Base-by-base conservation (phyloP, 768 basidiomycete species). In the Lentinula aciculospora region DNA sequence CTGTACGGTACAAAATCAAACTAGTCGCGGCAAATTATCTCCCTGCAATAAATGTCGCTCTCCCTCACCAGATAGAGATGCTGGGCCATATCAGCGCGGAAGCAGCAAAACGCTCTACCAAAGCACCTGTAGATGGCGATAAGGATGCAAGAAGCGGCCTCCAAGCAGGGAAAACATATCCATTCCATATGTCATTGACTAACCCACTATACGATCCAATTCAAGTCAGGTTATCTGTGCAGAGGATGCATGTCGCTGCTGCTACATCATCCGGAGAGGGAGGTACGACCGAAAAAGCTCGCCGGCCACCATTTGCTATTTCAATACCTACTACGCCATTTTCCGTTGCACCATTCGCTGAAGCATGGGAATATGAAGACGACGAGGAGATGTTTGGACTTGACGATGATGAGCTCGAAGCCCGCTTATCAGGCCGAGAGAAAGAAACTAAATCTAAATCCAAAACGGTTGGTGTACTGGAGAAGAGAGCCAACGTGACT, bases 321-420 rank as follows among this genome's bases (percentile, higher is more conserved):
- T 85, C 87, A 9, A 74, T 98, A 2, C 95, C 93, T 0, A 85
- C 84, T 10, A 74, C 82, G 0, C 73, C 85, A 8, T 96, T 99
- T 68, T 76, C 89, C 4, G 83, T 98, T 47, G 86, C 89, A 13
- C 91, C 96, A 2, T 95, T 89, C 66, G 93, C 93, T 17, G 97
- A 98, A 68, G 93, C 92, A 32, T 98, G 96, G 96, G 94, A 98
- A 69, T 97, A 94, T 61, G 96, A 97, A 31, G 96, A 97, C 55
- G 94, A 94, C 58, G 94, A 96, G 58, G 94, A 92, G 44, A 90
- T 92, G 89, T 87, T 88, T 64, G 83, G 81, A 36, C 74, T 76
- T 23, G 78, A 80, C 9, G 77, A 76, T 45, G 73, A 71, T 56
- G 62, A 70, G 10, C 63, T 64, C 29, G 63, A 73, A 65, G 32